Evolutionary conservation across 257 asterid species (phyloP), one percentile per base, ranked within the genome.

Genomic region (Nicotiana undulata): DNA sequence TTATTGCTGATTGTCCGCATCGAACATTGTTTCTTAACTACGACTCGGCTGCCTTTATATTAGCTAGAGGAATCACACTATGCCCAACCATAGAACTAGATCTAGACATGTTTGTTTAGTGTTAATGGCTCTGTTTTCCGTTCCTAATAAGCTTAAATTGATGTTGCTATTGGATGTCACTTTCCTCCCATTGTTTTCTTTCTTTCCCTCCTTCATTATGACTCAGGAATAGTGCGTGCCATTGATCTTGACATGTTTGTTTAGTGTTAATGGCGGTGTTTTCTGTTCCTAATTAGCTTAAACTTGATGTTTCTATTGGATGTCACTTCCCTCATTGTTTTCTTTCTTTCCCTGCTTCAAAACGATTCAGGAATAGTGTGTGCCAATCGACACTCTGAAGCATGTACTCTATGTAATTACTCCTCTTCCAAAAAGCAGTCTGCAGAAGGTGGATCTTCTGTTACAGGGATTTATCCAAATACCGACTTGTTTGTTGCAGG

Each of bases 401-500:
- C 91, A 87, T 12, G 82, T 91, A 65, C 87, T 96, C 74, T 84
- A 92, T 67, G 79, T 96, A 67, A 88, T 96, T 70, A 92, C 97
- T 75, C 99, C 99, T 56, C 92, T 94, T 67, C 95, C 99, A 56
- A 88, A 70, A 66, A 86, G 85, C 79, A 87, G 80, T 79, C 84
- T 96, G 87, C 95, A 92, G 55, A 91, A 87, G 84, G 99, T 94
- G 76, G 94, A 94, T 87, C 85, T 90, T 81, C 86, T 96, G 52
- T 94, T 96, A 68, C 97, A 94, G 85, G 98, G 98, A 9, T 94
- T 88, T 79, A 63, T 96, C 74, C 89, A 89, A 85, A 88, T 94
- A 82, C 99, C 99, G 8, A 85, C 92, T 67, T 80, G 89, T 82
- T 90, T 96, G 83, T 87, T 93, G 81, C 97, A 94, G 97, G 99